A percentile compares a stretch with the other conserved stretches of the same genome.
Evolutionary conservation across 2,329 filamentous ascomycete species (phyloP).

Genomic region (Monosporascus sp.): DNA sequence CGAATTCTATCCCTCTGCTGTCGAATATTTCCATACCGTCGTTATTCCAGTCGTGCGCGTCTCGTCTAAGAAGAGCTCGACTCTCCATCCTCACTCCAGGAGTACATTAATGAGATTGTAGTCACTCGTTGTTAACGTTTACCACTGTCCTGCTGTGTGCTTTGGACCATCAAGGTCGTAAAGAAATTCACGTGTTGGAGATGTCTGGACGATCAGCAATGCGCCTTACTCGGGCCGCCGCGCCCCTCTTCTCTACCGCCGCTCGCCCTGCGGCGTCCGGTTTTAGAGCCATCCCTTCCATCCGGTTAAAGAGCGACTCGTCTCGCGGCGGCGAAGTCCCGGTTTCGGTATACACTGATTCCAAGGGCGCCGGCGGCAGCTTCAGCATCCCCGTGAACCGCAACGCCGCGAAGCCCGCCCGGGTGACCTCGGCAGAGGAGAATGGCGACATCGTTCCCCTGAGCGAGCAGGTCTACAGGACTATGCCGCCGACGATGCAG

Average conservation of each 20-base stretch:
- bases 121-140: neutral
- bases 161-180: no score
- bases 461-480: slow-evolving; percentile 45
- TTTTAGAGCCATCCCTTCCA: slow-evolving; percentile 21
- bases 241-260: slow-evolving; percentile 20
- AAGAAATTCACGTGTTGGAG: slow-evolving; percentile 1
- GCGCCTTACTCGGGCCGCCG: slow-evolving; percentile 24
- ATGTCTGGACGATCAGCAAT: slow-evolving; percentile 28
- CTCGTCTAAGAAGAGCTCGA: neutral
- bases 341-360: slow-evolving; percentile 48
- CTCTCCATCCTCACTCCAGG: neutral
- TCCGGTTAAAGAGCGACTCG: slow-evolving; percentile 42
- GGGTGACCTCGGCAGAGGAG: slow-evolving; percentile 35
- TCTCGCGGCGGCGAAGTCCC: slow-evolving; percentile 54
- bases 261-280: slow-evolving; percentile 16
- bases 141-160: neutral
- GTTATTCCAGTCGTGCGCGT: no score
- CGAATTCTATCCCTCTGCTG: no score
- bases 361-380: slow-evolving; percentile 45
- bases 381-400: slow-evolving; percentile 50
- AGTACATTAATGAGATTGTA: neutral
- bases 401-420: slow-evolving; percentile 37
- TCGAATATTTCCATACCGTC: no score
- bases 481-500: slow-evolving; percentile 60
- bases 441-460: slow-evolving; percentile 47